These are phyloP conservation scores for Diplodia sapinea DNA, from an alignment of 2,329 filamentous ascomycete species.

Conservation along the genomic window DNA sequence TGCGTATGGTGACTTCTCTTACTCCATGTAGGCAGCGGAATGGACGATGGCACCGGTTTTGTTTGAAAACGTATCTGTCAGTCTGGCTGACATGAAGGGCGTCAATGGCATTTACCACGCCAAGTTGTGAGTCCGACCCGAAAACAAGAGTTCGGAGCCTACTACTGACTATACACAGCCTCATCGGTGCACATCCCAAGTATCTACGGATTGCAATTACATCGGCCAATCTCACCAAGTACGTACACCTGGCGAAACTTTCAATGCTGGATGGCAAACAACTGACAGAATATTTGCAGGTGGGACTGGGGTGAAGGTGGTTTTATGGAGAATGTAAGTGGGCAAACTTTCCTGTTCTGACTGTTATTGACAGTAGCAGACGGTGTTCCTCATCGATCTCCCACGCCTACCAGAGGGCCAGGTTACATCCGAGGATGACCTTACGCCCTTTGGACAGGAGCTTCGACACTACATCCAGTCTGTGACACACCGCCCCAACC, in stretches of 20 bases:
- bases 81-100: conserved; percentile 82
- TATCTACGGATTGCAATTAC: conserved; percentile 83
- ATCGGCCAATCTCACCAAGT: conserved; percentile 81
- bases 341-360: neutral
- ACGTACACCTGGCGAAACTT: conserved; percentile 50
- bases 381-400: conserved; percentile 90
- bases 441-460: conserved; percentile 70
- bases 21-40: neutral
- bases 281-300: neutral
- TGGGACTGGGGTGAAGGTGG: conserved; percentile 82
- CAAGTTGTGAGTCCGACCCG: conserved; percentile 62
- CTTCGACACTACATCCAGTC: conserved; percentile 73
- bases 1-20: neutral
- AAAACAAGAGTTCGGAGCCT: neutral
- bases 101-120: conserved; percentile 83
- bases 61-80: conserved; percentile 65
- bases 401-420: conserved; percentile 59
- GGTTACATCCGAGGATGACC: conserved; percentile 39
- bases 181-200: conserved; percentile 77
- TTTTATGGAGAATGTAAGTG: conserved; percentile 78
- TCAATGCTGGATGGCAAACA: neutral
- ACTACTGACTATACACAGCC: conserved; percentile 43
- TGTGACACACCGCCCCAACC: conserved; percentile 66
- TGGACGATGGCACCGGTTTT: conserved; percentile 40
- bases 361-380: conserved; percentile 43